Base-by-base conservation (phyloP, 345 rosid species). In the Salix brachista region DNA sequence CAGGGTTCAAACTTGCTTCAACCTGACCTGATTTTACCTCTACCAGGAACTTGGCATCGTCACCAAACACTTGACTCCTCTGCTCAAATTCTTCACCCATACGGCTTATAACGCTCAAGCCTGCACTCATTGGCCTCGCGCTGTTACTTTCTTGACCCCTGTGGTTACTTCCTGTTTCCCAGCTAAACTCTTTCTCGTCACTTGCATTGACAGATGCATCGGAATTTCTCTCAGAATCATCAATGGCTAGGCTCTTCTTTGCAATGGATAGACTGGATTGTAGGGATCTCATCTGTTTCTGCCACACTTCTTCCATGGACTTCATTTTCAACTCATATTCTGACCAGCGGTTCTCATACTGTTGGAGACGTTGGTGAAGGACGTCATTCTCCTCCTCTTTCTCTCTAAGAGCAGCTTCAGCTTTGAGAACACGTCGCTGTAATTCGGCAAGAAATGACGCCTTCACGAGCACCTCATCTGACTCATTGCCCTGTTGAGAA, bases 241-340 rank as follows among this genome's bases (percentile, higher is more conserved):
- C 97, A 12, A 90, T 81, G 11, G 97, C 93, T 37, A 96, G 88
- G 87, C 99, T 93, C 89, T 89, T 93, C 90, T 94, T 96, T 73
- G 98, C 99, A 69, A 96, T 96, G 39, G 99, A 96, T 48, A 96
- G 95, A 67, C 98, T 93, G 28, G 98, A 96, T 67, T 96, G 98
- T 61, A 96, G 84, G 1, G 99, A 96, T 78, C 98, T 80, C 99
- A 93, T 96, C 87, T 96, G 98, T 80, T 96, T 96, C 78, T 96
- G 99, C 98, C 99, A 93, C 76, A 93, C 91, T 80, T 96, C 98
- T 81, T 94, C 99, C 99, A 96, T 96, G 73, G 99, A 96, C 81
- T 93, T 96, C 99, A 96, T 93, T 84, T 94, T 96, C 61, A 88
- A 80, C 85, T 96, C 98, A 46, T 93, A 93, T 71, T 96, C 99